Evolutionary conservation across 139 green algal genomes (phyloP), one percentile per base, ranked within the genome.

Genomic region (Spirogloea muscicola): DNA sequence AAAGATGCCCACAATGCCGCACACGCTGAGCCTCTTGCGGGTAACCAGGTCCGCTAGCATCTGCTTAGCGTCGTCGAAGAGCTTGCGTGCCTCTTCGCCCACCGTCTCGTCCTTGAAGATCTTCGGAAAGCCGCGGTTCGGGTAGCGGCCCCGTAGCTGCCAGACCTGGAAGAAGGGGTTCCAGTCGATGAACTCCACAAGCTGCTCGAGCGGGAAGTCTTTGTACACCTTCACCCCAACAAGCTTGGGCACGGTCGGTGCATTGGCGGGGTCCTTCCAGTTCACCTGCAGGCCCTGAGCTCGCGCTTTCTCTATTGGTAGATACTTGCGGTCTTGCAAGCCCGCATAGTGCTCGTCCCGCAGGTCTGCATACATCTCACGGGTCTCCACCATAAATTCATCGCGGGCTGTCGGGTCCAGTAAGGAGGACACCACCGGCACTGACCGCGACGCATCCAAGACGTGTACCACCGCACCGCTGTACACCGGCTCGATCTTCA

Each of bases 71-170:
- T 99, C 94, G 0, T 94, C 88, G 69, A 94, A 97, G 49, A 99
- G 89, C 86, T 96, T 96, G 83, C 93, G 94, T 33, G 94, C 94
- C 88, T 99, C 94, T 25, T 33, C 41, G 1, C 94, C 94, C 37
- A 99, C 94, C 1, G 90, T 95, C 68, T 94, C 85, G 62, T 99
- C 94, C 42, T 99, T 97, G 90, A 99, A 99, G 84, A 99, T 99
- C 81, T 96, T 96, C 61, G 94, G 94, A 80, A 96, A 98, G 71
- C 92, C 92, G 46, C 94, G 89, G 86, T 98, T 97, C 71, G 94
- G 94, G 86, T 97, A 98, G 6, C 93, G 81, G 0, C 94, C 94
- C 5, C 93, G 88, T 68, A 98, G 85, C 86, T 98, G 92, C 94
- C 94, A 98, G 55, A 96, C 91, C 84, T 95, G 90, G 87, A 98